These are phyloP conservation scores for Xylariaceae sp. DNA, from an alignment of 2,329 filamentous ascomycete genomes.

Conservation along the genomic window DNA sequence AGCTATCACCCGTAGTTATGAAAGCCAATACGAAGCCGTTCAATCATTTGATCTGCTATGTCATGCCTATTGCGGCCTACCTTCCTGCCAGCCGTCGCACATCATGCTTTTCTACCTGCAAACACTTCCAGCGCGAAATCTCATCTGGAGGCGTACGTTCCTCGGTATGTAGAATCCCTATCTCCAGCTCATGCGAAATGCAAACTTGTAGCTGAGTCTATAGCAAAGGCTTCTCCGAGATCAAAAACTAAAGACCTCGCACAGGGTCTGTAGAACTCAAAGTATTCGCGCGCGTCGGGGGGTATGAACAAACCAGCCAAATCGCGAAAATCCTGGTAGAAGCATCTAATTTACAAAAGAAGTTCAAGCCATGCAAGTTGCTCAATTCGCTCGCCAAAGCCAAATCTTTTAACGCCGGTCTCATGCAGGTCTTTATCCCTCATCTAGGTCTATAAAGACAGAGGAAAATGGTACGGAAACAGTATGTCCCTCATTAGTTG, in stretches of 20 bases:
- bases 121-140: background rate
- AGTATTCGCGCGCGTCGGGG: constrained; percentile 12
- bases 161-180: background rate
- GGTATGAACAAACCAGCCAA: constrained; percentile 21
- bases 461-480: constrained; percentile 14
- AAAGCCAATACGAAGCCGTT: too few relatives aligned
- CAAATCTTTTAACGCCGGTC: constrained; percentile 30
- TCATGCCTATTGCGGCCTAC: too few relatives aligned
- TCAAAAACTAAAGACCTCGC: constrained; percentile 2
- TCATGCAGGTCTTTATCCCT: constrained; percentile 27
- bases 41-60: too few relatives aligned
- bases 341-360: constrained; percentile 20
- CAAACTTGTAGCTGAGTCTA: background rate
- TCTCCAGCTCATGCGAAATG: background rate
- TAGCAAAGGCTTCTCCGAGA: constrained; percentile 1
- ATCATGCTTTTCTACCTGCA: background rate
- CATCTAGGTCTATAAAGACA: constrained; percentile 23
- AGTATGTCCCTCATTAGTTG: constrained; percentile 13
- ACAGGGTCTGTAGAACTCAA: constrained; percentile 11
- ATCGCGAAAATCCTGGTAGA: constrained; percentile 16
- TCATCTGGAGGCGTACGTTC: background rate
- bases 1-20: too few relatives aligned
- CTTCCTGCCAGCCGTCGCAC: too few relatives aligned
- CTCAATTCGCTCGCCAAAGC: constrained; percentile 23
- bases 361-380: constrained; percentile 21